Evolutionary conservation across 176 grass and related monocot genomes (phyloP), one percentile per base, ranked within the genome.

Genomic region (Oryza officinalis): DNA sequence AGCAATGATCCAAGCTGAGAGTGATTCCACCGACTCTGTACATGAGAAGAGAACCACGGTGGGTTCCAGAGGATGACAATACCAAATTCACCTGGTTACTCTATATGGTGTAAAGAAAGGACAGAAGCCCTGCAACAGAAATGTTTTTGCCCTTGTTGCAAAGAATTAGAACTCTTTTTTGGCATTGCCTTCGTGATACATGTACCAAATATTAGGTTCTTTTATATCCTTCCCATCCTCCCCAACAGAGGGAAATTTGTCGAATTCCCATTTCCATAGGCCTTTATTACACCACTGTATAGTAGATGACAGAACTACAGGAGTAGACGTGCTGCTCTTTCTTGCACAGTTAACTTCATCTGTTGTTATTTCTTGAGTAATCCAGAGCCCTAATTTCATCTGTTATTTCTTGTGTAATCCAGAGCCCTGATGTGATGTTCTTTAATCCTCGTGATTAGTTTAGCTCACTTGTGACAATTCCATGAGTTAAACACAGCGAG

Each of bases 1-100:
- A 70, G 93, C 96, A 17, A 95, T 95, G 96, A 82, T 89, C 15
- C 74, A 90, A 65, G 46, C 81, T 10, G 92, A 93, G 72, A 67
- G 67, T 6, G 84, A 82, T 13, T 6, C 79, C 8, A 71, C 64
- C 2, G 80, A 84, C 2, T 63, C 32, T 43, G 72, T 17, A 9
- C 57, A 74, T 3, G 78, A 86, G 68, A 85, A 78, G 74, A 92
- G 60, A 73, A 66, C 41, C 77, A 71, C 45, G 27, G 33, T 28
- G 46, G 43, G 32, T 85, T 35, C 68, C 10, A 87, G 52, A 84
- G 75, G 37, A 80, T 76, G 69, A 87, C 15, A 13, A 0, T 17
- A 27, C 49, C 18, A 47, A 47, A 13, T 27, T 72, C 25, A 30
- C 20, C 60, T 52, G 37, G 20, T 80, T 69, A 74, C 72, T 61